These are phyloP conservation scores for Termitomyces sp. DNA, from an alignment of 768 basidiomycete species.

Conservation along the genomic window DNA sequence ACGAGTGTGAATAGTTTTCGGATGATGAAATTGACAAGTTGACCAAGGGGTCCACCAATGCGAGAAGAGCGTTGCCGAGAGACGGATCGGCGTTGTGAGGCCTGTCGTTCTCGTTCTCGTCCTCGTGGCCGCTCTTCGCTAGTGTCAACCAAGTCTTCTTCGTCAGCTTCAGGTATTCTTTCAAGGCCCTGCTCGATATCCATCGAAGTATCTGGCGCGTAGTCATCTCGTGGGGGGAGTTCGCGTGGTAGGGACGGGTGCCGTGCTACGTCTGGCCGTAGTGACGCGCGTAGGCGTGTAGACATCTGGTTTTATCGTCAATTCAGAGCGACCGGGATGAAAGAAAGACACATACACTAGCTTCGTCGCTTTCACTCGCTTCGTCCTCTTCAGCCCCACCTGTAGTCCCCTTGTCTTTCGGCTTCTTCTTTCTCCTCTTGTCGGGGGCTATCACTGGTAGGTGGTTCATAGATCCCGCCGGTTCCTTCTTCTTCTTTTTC, in stretches of 20 bases:
- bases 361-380: constrained; percentile 36
- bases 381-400: constrained; percentile 50
- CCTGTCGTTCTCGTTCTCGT: not conserved
- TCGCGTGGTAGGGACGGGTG: constrained; percentile 33
- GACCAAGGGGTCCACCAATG: constrained; percentile 43
- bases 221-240: constrained; percentile 15
- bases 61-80: constrained; percentile 26
- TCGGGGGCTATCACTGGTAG: constrained; percentile 66
- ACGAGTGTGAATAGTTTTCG: constrained; percentile 19
- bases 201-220: constrained; percentile 33
- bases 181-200: constrained; percentile 51
- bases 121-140: constrained; percentile 14
- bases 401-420: constrained; percentile 36
- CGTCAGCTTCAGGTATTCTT: constrained; percentile 66
- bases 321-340: not conserved
- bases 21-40: constrained; percentile 29
- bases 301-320: constrained; percentile 19
- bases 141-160: constrained; percentile 31
- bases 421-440: constrained; percentile 55
- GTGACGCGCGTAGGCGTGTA: constrained; percentile 26
- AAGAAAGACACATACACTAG: constrained; percentile 32
- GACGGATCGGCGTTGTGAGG: constrained; percentile 27
- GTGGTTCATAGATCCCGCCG: constrained; percentile 57
- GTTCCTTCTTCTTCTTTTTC: constrained; percentile 54
- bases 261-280: constrained; percentile 31